phyloP scores from a whole-genome alignment of 2,329 filamentous ascomycete species.

The Nemania sp. region DNA sequence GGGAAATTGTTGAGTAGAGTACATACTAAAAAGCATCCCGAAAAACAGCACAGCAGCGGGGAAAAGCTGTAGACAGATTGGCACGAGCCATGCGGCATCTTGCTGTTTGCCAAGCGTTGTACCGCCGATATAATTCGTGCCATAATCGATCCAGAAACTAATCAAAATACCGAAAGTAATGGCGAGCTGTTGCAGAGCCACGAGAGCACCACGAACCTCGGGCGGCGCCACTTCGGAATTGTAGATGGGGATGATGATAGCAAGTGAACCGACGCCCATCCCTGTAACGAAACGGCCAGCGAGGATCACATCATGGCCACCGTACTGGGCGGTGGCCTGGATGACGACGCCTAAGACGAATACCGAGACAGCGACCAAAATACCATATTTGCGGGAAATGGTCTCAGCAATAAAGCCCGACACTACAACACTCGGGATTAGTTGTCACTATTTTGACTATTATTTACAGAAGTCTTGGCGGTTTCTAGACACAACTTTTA shows the following conservation, averaged over 20 bases:
- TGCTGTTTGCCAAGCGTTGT: constrained; percentile 61
- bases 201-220: constrained; percentile 57
- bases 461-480: no score
- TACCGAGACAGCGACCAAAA: constrained; percentile 73
- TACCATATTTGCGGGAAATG: constrained; percentile 75
- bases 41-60: constrained; percentile 74
- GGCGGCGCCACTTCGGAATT: constrained; percentile 61
- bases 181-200: constrained; percentile 63
- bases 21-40: constrained; percentile 75
- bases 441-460: no score
- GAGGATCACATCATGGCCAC: constrained; percentile 70
- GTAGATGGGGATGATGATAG: constrained; percentile 73
- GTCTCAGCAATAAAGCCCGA: constrained; percentile 79
- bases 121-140: constrained; percentile 75
- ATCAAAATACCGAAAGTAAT: constrained; percentile 73
- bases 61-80: constrained; percentile 76
- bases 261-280: constrained; percentile 76
- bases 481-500: no score
- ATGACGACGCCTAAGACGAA: constrained; percentile 79
- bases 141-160: constrained; percentile 73
- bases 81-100: constrained; percentile 79
- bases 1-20: background rate
- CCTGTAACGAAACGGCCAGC: constrained; percentile 79
- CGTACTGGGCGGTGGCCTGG: constrained; percentile 70
- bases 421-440: no score